A percentile compares a stretch with the other conserved stretches of the same genome.
Evolutionary conservation across 805 yeast species (phyloP).

Genomic region (Vanderwaltozyma polyspora): DNA sequence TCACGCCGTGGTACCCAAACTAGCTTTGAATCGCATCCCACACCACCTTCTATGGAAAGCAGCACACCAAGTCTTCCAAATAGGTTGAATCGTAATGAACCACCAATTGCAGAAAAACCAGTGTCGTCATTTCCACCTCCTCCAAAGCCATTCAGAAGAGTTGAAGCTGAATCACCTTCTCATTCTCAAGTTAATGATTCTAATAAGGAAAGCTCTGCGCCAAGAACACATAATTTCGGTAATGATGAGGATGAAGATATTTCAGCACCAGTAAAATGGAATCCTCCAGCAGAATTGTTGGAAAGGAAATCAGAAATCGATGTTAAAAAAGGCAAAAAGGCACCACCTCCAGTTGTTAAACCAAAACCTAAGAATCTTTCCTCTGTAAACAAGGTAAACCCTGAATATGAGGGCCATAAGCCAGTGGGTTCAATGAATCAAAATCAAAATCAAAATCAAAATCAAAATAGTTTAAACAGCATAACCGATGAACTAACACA

Average conservation of each 20-base stretch:
- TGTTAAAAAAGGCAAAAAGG: conserved; percentile 1
- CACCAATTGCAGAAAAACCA: neutral
- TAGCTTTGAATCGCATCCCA: too few relatives aligned
- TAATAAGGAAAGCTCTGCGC: too few relatives aligned
- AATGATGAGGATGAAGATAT: too few relatives aligned
- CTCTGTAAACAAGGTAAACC: neutral
- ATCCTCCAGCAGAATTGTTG: too few relatives aligned
- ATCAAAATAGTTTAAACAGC: neutral
- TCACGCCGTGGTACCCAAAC: neutral
- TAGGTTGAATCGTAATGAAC: too few relatives aligned
- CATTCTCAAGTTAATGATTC: neutral
- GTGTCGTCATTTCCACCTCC: conserved; percentile 8
- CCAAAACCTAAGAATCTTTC: conserved; percentile 16
- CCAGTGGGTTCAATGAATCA: too few relatives aligned
- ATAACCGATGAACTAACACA: neutral
- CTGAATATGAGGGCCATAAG: neutral
- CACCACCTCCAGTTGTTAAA: conserved; percentile 18
- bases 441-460: too few relatives aligned
- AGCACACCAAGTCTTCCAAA: too few relatives aligned
- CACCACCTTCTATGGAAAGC: too few relatives aligned
- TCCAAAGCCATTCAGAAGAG: conserved; percentile 1
- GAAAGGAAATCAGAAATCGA: neutral
- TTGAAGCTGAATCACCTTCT: neutral
- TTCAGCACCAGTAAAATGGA: too few relatives aligned
- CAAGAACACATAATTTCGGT: too few relatives aligned